Evolutionary conservation across 2,329 filamentous ascomycete genomes (phyloP).

Genomic region (Colletotrichum simmondsii): DNA sequence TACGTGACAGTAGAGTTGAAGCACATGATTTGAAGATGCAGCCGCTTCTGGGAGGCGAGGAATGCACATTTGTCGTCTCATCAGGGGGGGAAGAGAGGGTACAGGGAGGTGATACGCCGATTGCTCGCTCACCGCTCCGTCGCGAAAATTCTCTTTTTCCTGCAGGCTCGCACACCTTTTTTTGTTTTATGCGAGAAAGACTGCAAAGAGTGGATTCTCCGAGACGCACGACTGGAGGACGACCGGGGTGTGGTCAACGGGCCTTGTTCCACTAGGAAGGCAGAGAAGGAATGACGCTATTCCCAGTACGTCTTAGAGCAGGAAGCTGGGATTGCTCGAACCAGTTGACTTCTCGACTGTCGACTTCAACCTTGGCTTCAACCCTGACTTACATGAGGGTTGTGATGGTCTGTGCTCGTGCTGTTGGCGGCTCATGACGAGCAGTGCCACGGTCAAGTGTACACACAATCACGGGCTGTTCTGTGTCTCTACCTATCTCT

Average conservation of each 20-base stretch:
- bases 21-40: constrained; percentile 29
- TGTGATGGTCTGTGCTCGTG: constrained; percentile 20
- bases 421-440: constrained; percentile 32
- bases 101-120: constrained; percentile 31
- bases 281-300: constrained; percentile 7
- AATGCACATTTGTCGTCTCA: constrained; percentile 19
- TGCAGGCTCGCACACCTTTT: constrained; percentile 27
- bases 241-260: constrained; percentile 18
- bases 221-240: constrained; percentile 7
- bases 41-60: constrained; percentile 4
- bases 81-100: not conserved
- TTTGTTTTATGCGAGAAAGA: constrained; percentile 27
- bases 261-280: constrained; percentile 14
- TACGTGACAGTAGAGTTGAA: not conserved
- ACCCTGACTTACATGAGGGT: not conserved
- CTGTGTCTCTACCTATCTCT: not conserved
- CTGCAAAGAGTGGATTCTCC: constrained; percentile 23
- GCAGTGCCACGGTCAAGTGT: not conserved
- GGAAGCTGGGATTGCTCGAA: not conserved
- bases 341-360: not conserved
- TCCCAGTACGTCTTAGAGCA: constrained; percentile 2
- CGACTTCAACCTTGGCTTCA: not conserved
- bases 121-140: constrained; percentile 36
- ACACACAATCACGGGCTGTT: not conserved
- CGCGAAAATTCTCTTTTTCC: constrained; percentile 20